Evolutionary conservation across 805 yeast species (phyloP).

Genomic region (Metschnikowia arizonensis): DNA sequence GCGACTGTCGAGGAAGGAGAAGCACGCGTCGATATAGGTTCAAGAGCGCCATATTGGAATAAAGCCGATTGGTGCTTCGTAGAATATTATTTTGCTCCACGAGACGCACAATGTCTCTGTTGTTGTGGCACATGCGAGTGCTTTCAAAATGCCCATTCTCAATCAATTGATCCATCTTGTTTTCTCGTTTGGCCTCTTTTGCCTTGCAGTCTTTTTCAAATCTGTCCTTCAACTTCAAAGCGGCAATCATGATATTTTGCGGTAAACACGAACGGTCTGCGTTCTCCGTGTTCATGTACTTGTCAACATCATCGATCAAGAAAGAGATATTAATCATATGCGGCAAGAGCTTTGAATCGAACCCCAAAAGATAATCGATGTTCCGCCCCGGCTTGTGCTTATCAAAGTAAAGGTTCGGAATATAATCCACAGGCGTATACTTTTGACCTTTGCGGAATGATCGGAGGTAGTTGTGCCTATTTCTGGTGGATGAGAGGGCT

Average conservation of each 20-base stretch:
- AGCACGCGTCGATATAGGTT: slow-evolving; percentile 57
- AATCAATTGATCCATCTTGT: slow-evolving; percentile 13
- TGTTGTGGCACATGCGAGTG: no score
- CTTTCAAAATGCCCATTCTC: slow-evolving; percentile 9
- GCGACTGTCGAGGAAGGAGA: slow-evolving; percentile 41
- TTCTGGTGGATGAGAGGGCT: slow-evolving; percentile 51
- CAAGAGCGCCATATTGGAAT: slow-evolving; percentile 50
- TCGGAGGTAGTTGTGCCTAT: slow-evolving; percentile 30
- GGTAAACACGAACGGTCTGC: slow-evolving; percentile 22
- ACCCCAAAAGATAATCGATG: slow-evolving; percentile 62
- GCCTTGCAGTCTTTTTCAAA: slow-evolving; percentile 14
- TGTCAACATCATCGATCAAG: slow-evolving; percentile 29
- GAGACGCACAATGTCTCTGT: slow-evolving; percentile 18
- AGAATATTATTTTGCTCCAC: slow-evolving; percentile 33
- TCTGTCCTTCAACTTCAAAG: slow-evolving; percentile 30
- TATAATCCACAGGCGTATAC: slow-evolving; percentile 22
- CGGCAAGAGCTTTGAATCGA: slow-evolving; percentile 60
- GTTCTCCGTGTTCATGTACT: slow-evolving; percentile 11
- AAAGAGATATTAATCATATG: slow-evolving; percentile 47
- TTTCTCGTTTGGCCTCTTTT: slow-evolving; percentile 14
- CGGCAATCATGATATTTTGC: slow-evolving; percentile 25
- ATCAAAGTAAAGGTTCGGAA: slow-evolving; percentile 15
- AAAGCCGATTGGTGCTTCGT: slow-evolving; percentile 49
- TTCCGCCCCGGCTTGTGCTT: slow-evolving; percentile 31
- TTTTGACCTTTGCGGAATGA: slow-evolving; percentile 17